Evolutionary conservation across 306 rosid species (phyloP).

Genomic region (Quercus robur): DNA sequence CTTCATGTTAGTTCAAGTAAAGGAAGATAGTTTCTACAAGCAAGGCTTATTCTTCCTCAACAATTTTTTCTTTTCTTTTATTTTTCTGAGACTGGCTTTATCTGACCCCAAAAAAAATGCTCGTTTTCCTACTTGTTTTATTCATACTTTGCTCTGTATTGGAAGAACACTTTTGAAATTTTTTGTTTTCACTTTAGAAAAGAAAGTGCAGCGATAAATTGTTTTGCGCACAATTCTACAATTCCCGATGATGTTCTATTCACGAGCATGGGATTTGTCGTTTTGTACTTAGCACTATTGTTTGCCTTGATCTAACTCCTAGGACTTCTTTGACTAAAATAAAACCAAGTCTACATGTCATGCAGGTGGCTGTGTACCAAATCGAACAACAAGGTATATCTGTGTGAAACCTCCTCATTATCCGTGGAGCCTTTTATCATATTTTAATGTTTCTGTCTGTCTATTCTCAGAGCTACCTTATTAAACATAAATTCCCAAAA

Average conservation of each 20-base stretch:
- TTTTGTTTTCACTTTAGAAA: neutral
- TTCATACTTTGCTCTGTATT: too few species aligned
- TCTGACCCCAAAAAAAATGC: neutral
- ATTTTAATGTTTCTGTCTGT: neutral
- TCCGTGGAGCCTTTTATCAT: neutral
- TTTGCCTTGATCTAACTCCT: constrained; percentile 41
- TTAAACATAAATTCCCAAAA: neutral
- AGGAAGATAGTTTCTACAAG: too few species aligned
- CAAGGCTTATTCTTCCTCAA: too few species aligned
- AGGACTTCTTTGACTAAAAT: constrained; percentile 29
- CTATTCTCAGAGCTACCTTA: neutral
- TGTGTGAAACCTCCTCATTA: neutral
- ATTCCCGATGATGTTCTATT: constrained; percentile 56
- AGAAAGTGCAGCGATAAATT: constrained; percentile 29
- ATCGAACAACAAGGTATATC: neutral
- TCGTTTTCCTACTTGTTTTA: neutral
- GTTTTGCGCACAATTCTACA: constrained; percentile 36
- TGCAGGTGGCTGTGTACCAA: constrained; percentile 4
- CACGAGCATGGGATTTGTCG: constrained; percentile 52
- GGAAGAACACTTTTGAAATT: neutral
- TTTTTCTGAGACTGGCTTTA: neutral
- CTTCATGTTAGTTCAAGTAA: too few species aligned
- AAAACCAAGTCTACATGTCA: constrained; percentile 1
- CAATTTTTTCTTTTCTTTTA: too few species aligned
- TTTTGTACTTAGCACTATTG: constrained; percentile 37